Base-by-base conservation (phyloP, 179 eudicot genomes). In the Silene coronaria region DNA sequence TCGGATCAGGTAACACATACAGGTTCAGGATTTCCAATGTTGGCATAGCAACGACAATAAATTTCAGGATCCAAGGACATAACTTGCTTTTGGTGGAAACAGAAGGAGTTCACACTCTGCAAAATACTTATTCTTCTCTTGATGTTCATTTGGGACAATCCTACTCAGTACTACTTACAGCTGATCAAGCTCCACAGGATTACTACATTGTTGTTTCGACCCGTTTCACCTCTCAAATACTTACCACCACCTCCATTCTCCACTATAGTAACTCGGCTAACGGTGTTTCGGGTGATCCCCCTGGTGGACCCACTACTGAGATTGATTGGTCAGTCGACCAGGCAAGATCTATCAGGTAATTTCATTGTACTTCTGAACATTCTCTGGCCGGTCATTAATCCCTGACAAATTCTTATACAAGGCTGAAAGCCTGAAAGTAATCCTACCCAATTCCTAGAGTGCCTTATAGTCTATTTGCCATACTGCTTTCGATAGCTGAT, bases 1-100 rank as follows among this genome's bases (percentile, higher is more conserved):
- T 72, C 69, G 45, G 45, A 26, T 65, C 82, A 89, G 92, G 92
- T 6, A 90, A 87, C 59, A 89, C 92, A 27, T 89, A 89, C 85
- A 81, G 92, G 58, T 80, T 90, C 13, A 80, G 96, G 62, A 86
- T 90, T 82, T 90, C 92, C 42, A 90, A 90, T 32, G 89, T 90
- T 16, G 96, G 96, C 19, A 71, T 86, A 22, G 74, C 83, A 79
- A 90, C 84, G 45, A 76, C 89, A 6, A 82, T 90, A 24, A 90
- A 90, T 73, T 84, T 90, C 64, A 86, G 91, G 11, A 89, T 90
- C 42, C 88, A 90, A 69, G 96, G 91, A 9, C 96, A 90, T 73
- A 64, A 76, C 13, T 83, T 90, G 87, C 79, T 82, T 55, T 72
- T 90, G 42, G 91, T 89, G 4, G 96, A 90, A 72, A 86, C 88